Evolutionary conservation across 768 basidiomycete genomes (phyloP).

Genomic region (Phaffia tasmanica): DNA sequence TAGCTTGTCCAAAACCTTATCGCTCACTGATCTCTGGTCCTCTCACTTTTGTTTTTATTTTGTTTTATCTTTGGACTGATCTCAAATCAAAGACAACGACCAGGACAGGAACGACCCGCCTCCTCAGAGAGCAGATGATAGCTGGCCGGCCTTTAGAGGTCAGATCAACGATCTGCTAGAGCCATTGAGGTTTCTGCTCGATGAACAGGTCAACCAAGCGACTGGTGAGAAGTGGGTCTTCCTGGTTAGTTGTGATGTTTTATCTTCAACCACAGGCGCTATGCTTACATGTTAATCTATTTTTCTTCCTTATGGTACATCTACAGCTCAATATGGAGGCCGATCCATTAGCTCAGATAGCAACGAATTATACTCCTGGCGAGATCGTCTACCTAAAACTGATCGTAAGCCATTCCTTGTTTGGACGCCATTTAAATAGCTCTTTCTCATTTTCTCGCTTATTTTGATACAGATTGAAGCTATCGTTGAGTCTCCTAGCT

Average conservation of each 20-base stretch:
- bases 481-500: constrained; percentile 68
- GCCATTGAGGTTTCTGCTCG: constrained; percentile 62
- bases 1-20: neutral
- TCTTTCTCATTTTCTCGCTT: neutral
- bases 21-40: neutral
- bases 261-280: neutral
- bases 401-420: constrained; percentile 46
- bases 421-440: neutral
- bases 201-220: constrained; percentile 51
- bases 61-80: neutral
- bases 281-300: neutral
- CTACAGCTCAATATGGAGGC: constrained; percentile 64
- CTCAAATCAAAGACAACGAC: neutral
- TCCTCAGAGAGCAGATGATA: neutral
- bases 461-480: constrained; percentile 57
- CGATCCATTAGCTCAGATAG: constrained; percentile 71
- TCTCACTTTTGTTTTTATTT: neutral
- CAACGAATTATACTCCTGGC: constrained; percentile 63
- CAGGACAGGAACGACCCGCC: neutral
- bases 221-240: constrained; percentile 56
- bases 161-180: constrained; percentile 55
- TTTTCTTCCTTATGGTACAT: neutral
- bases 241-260: constrained; percentile 45
- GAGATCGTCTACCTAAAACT: constrained; percentile 80
- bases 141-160: neutral